Percentiles rank a stretch among this genome's conserved stretches.
These are phyloP conservation scores for Harringtonia lauricola DNA, from an alignment of 2,329 filamentous ascomycete species.

Conservation along the genomic window DNA sequence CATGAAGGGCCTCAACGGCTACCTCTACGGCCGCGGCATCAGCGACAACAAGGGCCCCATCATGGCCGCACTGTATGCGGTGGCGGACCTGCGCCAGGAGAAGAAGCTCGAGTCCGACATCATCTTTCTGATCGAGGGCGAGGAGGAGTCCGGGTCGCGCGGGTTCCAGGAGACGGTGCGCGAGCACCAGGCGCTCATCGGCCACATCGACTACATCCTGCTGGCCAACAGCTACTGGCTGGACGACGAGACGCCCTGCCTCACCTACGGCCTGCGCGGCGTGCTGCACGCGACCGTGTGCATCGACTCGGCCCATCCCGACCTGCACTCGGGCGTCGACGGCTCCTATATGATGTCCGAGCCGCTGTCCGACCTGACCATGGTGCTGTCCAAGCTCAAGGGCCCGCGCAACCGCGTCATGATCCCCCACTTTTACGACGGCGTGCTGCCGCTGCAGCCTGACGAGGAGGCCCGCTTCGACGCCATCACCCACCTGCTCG, in stretches of 20 bases:
- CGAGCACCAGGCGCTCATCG: conserved; percentile 73
- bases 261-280: conserved; percentile 88
- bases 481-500: conserved; percentile 69
- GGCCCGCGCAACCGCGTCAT: conserved; percentile 69
- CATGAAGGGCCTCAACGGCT: conserved; percentile 83
- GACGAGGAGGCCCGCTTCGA: conserved; percentile 74
- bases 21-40: conserved; percentile 89
- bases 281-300: conserved; percentile 89
- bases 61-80: conserved; percentile 85
- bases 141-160: conserved; percentile 88
- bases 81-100: conserved; percentile 77
- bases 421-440: conserved; percentile 82
- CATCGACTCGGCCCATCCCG: conserved; percentile 74
- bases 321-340: conserved; percentile 94
- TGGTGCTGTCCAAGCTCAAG: conserved; percentile 71
- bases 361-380: conserved; percentile 80
- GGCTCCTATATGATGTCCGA: conserved; percentile 85
- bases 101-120: conserved; percentile 79
- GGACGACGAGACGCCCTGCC: conserved; percentile 86
- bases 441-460: conserved; percentile 61
- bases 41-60: conserved; percentile 97
- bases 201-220: conserved; percentile 85
- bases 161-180: conserved; percentile 79
- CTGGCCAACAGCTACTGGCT: conserved; percentile 98
- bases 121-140: conserved; percentile 89